A percentile compares a stretch with the other conserved stretches of the same genome.
Evolutionary conservation across 208 protist species (phyloP).

Genomic region (Leishmania aethiopica): DNA sequence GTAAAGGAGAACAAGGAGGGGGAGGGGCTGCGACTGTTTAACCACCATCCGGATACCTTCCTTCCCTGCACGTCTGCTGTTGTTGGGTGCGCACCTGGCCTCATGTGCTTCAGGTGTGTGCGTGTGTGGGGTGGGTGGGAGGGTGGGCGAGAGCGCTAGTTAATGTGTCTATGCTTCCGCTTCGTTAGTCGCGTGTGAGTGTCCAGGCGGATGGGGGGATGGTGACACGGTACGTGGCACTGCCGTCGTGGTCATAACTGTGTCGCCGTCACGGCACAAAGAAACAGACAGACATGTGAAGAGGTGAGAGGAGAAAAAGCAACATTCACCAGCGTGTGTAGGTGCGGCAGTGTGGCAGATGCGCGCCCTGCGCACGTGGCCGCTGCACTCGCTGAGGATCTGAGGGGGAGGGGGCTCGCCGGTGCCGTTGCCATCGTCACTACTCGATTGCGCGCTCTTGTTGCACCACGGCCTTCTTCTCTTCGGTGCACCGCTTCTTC

Average conservation of each 20-base stretch:
- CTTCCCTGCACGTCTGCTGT: neutral
- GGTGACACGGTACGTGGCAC: neutral
- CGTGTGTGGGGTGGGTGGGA: neutral
- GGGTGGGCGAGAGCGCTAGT: neutral
- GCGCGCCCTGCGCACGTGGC: neutral
- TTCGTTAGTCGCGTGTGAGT: neutral
- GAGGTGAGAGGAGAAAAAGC: neutral
- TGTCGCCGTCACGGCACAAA: neutral
- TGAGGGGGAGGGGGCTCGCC: neutral
- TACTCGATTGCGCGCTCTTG: slow-evolving; percentile 17
- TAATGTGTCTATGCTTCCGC: neutral
- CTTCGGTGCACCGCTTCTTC: slow-evolving; percentile 14
- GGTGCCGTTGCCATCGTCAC: neutral
- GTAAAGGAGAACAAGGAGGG: neutral
- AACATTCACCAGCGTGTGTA: neutral
- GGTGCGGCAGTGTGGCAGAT: neutral
- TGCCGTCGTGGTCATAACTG: neutral
- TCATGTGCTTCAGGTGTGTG: neutral
- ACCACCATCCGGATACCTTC: neutral
- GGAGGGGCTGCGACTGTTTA: neutral
- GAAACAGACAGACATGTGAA: neutral
- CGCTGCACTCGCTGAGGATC: neutral
- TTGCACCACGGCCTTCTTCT: slow-evolving; percentile 8
- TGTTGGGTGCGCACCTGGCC: neutral
- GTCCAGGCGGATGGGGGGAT: neutral